Conservation (phyloP, 176 grass and related monocot genomes). For the Musa itinerans region DNA sequence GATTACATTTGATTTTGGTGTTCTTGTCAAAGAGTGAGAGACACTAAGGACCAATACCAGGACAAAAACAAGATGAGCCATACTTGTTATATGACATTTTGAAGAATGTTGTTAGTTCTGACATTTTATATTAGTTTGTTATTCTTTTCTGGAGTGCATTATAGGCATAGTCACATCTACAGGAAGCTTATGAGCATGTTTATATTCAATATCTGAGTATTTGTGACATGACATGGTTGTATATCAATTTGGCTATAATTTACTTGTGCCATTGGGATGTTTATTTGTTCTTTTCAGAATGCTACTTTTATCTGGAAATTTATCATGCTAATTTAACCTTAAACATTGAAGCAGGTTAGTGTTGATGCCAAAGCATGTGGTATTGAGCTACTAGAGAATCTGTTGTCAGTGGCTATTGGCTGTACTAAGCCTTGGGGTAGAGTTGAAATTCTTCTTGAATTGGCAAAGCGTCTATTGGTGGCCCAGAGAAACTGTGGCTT, state of each 20-base stretch:
- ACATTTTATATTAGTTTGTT: neutral
- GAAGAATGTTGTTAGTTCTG: neutral
- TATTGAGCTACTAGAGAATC: slow-evolving; percentile 43
- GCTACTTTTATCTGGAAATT: neutral
- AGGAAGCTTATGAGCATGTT: neutral
- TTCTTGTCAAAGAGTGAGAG: neutral
- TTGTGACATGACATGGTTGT: neutral
- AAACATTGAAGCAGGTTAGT: slow-evolving; percentile 38
- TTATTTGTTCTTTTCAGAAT: neutral
- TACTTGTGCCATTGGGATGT: neutral
- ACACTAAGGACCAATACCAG: neutral
- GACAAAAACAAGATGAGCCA: neutral
- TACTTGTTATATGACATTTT: too few relatives aligned
- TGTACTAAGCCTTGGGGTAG: slow-evolving; percentile 45
- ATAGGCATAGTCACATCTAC: neutral
- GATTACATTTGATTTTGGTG: neutral
- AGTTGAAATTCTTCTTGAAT: slow-evolving; percentile 40
- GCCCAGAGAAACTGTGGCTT: slow-evolving; percentile 61
- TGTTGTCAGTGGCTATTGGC: slow-evolving; percentile 49
- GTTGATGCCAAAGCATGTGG: slow-evolving; percentile 39
- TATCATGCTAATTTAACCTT: neutral
- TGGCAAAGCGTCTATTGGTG: slow-evolving; percentile 55
- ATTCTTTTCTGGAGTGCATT: neutral
- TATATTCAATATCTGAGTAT: neutral
- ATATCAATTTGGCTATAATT: neutral